phyloP scores from a whole-genome alignment of 2,329 filamentous ascomycete genomes.

The Bertia moriformis region DNA sequence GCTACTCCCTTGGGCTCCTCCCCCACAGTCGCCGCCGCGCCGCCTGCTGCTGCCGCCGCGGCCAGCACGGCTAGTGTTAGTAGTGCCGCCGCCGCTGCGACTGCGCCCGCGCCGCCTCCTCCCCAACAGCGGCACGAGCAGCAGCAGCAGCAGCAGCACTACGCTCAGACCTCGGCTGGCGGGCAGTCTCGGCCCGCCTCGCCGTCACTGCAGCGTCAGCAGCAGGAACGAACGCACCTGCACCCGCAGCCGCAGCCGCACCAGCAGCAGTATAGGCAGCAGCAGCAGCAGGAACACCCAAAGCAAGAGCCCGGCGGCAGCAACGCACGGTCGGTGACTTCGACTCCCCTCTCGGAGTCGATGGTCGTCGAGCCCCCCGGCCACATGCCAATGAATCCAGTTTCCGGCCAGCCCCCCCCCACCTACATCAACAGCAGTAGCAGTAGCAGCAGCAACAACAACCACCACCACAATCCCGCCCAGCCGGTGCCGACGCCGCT shows the following conservation, averaged over 20 bases:
- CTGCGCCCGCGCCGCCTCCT: background rate
- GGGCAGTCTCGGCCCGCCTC: background rate
- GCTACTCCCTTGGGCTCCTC: background rate
- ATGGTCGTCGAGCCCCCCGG: slow-evolving; percentile 7
- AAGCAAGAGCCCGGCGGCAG: too few relatives aligned
- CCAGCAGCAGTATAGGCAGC: background rate
- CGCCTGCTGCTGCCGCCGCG: background rate
- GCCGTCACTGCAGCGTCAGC: background rate
- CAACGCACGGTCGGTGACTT: background rate
- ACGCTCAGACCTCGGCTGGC: background rate
- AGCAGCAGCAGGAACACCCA: too few relatives aligned
- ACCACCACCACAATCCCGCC: slow-evolving; percentile 6
- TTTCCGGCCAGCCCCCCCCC: slow-evolving; percentile 12
- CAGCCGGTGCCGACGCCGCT: slow-evolving; percentile 15
- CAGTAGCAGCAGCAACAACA: slow-evolving; percentile 7
- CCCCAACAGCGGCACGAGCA: too few relatives aligned
- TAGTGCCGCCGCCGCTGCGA: background rate
- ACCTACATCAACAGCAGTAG: slow-evolving; percentile 10
- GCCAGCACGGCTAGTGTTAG: background rate
- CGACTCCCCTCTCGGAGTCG: background rate
- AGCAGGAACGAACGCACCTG: background rate
- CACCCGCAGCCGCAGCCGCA: too few relatives aligned
- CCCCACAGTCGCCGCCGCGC: background rate
- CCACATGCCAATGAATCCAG: slow-evolving; percentile 15
- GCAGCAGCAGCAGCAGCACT: too few relatives aligned